Evolutionary conservation across 2,329 filamentous ascomycete genomes (phyloP), one percentile per base, ranked within the genome.

Genomic region (Stromatinia cepivora): DNA sequence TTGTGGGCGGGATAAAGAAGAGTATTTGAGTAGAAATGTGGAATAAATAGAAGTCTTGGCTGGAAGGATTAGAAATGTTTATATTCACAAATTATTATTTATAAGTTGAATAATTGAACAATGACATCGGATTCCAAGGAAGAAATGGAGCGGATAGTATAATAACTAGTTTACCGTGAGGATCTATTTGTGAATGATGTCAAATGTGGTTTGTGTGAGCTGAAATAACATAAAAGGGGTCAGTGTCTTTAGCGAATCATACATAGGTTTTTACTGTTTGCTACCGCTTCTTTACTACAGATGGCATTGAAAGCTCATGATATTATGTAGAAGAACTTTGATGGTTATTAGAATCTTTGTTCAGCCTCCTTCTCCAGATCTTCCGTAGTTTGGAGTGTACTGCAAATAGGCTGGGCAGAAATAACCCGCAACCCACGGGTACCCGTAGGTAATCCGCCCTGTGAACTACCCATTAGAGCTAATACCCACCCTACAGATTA

Each of bases 131-230:
- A 22, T 22, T 3, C 15, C 22, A 5, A 11, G 4, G 8, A 61
- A n/a, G 5, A n/a, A n/a, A n/a, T 48, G 0, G 1, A 5, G 34
- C 9, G 10, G 15, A 1, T 9, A 2, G 10, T 34, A 20, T 4
- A 6, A 5, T n/a, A 8, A 34, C 11, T 62, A 1, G 22, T n/a
- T 31, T 31, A 13, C 6, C 8, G 4, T n/a, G 11, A n/a, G 17
- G 13, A 46, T 34, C 11, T 31, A 31, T 10, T 4, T 13, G 20
- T 61, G 20, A 48, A 48, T 62, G 28, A 20, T 34, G 15, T 34
- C 42, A 48, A n/a, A 34, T 42, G 0, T 6, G 25, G 10, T 20
- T 62, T 62, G 13, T 36, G 1, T 20, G 20, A 39, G 22, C 3
- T 31, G 3, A 34, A 9, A 31, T 31, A 11, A 48, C 6, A 62